Base-by-base conservation (phyloP, 2,329 filamentous ascomycete species). In the Trichothecium sympodiale region DNA sequence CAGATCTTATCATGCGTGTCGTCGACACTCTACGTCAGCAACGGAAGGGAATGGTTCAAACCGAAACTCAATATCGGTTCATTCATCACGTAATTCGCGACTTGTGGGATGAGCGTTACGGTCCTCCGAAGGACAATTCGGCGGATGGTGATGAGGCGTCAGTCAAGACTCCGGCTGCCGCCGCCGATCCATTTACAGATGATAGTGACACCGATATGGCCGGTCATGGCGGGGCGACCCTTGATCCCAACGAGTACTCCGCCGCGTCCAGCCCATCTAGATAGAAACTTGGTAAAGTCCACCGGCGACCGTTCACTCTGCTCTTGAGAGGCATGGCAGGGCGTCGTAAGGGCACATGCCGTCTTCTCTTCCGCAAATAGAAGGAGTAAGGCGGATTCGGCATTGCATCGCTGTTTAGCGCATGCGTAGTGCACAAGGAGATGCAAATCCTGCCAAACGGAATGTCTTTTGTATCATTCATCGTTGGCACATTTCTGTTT, bases 31-130 rank as follows among this genome's bases (percentile, higher is more conserved):
- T 98, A 37, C 74, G 91, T 31, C 76, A 89, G 56, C 91, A 98
- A 64, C 74, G 91, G 14, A 83, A 85, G 64, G 84, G 80, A 60
- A 98, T 98, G 91, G 91, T 98, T 5, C 91, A 96, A 60, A 80
- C 83, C 31, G 83, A 89, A 47, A 56, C 71, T 33, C 91, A 98
- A 55, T 91, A 83, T 49, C 60, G 74, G 27, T 95, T 96, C 55
- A 74, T 98, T 38, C 96, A 98, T 60, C 77, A 87, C 50, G 84
- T 93, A 2, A 57, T 95, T 49, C 73, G 77, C 35, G 81, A 86
- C 53, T 64, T 77, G 36, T 88, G 83, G 78, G 61, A 76, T 41
- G 77, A 83, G 25, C 77, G 69, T 49, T 77, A 82, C 49, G 64
- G 65, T 20, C 17, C 45, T 13, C 43, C 48, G 26, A 56, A 59